These are phyloP conservation scores for Umbelopsis sp. DNA, from an alignment of 371 early-diverging fungal species.

Conservation along the genomic window DNA sequence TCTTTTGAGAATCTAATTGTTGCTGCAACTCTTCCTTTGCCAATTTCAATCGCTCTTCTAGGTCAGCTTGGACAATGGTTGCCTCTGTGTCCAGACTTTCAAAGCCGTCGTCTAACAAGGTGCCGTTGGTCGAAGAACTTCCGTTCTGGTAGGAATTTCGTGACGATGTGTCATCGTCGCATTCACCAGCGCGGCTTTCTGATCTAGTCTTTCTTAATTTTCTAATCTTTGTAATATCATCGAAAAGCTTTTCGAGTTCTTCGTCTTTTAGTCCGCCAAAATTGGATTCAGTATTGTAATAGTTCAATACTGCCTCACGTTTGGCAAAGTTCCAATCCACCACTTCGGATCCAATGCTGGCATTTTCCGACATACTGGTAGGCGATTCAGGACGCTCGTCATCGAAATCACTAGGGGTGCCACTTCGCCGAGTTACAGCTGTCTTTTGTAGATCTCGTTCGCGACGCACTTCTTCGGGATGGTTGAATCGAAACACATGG, in stretches of 20 bases:
- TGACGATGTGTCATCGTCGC: constrained; percentile 55
- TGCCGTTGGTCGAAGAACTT: constrained; percentile 31
- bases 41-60: constrained; percentile 56
- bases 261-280: constrained; percentile 60
- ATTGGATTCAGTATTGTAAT: constrained; percentile 47
- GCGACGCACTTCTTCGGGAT: constrained; percentile 83
- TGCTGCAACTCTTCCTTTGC: constrained; percentile 62
- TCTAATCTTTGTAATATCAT: constrained; percentile 58
- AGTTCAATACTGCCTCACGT: constrained; percentile 64
- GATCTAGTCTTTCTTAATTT: constrained; percentile 55
- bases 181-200: constrained; percentile 55
- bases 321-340: constrained; percentile 84
- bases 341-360: constrained; percentile 59
- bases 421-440: constrained; percentile 23
- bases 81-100: constrained; percentile 52
- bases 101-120: constrained; percentile 41
- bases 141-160: constrained; percentile 49
- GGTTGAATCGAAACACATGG: constrained; percentile 84
- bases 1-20: constrained; percentile 55
- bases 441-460: constrained; percentile 61
- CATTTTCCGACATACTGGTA: constrained; percentile 36
- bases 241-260: constrained; percentile 62
- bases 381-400: constrained; percentile 62
- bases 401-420: constrained; percentile 19
- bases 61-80: constrained; percentile 33